These are phyloP conservation scores for Oryza meridionalis DNA, from an alignment of 176 grass and related monocot species.

Conservation along the genomic window DNA sequence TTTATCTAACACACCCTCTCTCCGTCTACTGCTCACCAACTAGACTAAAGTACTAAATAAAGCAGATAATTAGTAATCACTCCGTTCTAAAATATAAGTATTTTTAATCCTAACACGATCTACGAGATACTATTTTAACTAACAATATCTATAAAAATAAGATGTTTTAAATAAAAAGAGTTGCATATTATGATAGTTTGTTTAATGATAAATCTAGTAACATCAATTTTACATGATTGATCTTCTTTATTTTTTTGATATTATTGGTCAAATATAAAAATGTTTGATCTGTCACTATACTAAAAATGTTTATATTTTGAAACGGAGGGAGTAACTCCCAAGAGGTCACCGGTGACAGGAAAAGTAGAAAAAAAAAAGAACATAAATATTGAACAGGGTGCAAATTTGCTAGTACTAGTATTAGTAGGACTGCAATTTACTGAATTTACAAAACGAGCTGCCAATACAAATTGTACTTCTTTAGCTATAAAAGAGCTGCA, in stretches of 20 bases:
- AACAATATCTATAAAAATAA: too few species aligned
- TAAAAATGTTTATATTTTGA: too few species aligned
- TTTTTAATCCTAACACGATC: too few species aligned
- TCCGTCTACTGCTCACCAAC: constrained; percentile 36
- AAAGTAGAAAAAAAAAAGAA: neutral
- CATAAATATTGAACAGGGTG: neutral
- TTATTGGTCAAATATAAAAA: too few species aligned
- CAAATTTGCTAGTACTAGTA: neutral
- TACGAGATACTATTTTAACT: too few species aligned
- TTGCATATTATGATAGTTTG: too few species aligned
- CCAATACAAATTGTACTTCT: neutral
- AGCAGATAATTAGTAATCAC: neutral
- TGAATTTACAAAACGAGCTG: neutral
- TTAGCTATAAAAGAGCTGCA: neutral
- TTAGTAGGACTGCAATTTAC: neutral
- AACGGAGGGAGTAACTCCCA: neutral
- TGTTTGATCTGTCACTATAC: too few species aligned
- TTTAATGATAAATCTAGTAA: too few species aligned
- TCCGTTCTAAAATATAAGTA: too few species aligned
- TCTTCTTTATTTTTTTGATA: too few species aligned
- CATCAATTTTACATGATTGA: too few species aligned
- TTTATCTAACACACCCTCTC: constrained; percentile 32
- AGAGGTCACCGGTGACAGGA: neutral
- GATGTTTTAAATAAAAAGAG: too few species aligned
- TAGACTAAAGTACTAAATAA: constrained; percentile 26